Percentiles rank a stretch among this genome's conserved stretches.
Evolutionary conservation across 371 early-diverging fungal species (phyloP).

Genomic region (Pancytospora philotis): DNA sequence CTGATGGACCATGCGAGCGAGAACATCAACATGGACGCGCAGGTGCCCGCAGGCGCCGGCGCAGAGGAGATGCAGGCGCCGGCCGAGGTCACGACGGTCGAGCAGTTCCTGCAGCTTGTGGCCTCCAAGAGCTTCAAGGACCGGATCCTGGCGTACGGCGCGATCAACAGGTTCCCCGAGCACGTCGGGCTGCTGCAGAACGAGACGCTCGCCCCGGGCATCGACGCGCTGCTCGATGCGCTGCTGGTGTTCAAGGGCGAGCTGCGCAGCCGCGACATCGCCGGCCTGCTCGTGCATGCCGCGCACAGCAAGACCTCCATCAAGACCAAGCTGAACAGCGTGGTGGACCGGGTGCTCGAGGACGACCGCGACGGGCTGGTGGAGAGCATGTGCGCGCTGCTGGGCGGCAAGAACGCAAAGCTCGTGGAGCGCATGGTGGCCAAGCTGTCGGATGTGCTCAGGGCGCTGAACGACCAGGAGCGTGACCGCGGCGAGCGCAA

Average conservation of each 20-base stretch:
- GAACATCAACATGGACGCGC: too few relatives aligned
- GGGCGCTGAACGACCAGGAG: constrained; percentile 1
- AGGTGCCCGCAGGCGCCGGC: too few relatives aligned
- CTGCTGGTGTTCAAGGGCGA: constrained; percentile 11
- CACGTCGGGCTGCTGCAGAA: constrained; percentile 20
- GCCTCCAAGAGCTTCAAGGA: constrained; percentile 41
- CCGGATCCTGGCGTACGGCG: constrained; percentile 31
- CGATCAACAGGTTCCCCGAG: not conserved
- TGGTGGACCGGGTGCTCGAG: constrained; percentile 11
- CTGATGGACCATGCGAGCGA: too few relatives aligned
- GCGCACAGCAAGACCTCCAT: constrained; percentile 33
- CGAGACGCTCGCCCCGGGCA: constrained; percentile 38
- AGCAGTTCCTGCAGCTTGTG: constrained; percentile 4
- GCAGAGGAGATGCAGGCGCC: not conserved
- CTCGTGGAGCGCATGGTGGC: constrained; percentile 8
- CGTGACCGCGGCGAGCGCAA: not conserved
- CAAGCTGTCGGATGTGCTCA: not conserved
- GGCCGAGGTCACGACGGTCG: not conserved
- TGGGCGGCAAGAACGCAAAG: constrained; percentile 24
- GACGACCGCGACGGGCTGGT: constrained; percentile 11
- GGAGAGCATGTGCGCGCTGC: not conserved
- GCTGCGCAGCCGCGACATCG: not conserved
- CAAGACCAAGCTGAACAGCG: constrained; percentile 17
- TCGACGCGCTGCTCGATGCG: constrained; percentile 39
- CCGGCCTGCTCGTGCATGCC: constrained; percentile 27